A percentile compares a stretch with the other conserved stretches of the same genome.
phyloP scores from a whole-genome alignment of 2,329 filamentous ascomycete species.

The Escovopsis sp. region DNA sequence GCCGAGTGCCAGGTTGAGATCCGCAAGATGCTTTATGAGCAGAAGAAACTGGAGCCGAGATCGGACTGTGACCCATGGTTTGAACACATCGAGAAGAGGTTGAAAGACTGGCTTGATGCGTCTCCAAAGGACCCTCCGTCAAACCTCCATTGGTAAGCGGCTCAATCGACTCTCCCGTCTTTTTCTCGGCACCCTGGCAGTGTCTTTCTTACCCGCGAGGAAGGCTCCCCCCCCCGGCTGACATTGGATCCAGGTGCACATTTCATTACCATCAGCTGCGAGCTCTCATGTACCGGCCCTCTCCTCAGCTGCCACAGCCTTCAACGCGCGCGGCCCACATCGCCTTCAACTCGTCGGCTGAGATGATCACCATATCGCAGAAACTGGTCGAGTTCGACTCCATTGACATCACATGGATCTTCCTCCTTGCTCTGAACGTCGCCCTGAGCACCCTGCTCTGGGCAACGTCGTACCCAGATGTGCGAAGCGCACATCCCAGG shows the following conservation, averaged over 20 bases:
- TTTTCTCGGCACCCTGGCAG: too few relatives aligned
- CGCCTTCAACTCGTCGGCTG: constrained; percentile 71
- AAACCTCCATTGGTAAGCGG: too few relatives aligned
- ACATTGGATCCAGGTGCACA: constrained; percentile 39
- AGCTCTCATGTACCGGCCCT: constrained; percentile 76
- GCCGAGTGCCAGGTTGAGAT: constrained; percentile 78
- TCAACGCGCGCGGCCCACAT: constrained; percentile 62
- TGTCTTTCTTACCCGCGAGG: neutral
- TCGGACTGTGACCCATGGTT: constrained; percentile 84
- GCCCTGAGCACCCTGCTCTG: constrained; percentile 83
- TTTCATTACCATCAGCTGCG: constrained; percentile 75
- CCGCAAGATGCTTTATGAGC: constrained; percentile 70
- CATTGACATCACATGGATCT: constrained; percentile 87
- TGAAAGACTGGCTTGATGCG: constrained; percentile 65
- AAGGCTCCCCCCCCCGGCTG: neutral
- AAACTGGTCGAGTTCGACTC: constrained; percentile 63
- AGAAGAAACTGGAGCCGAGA: constrained; percentile 60
- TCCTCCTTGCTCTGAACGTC: constrained; percentile 80
- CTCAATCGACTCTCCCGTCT: too few relatives aligned
- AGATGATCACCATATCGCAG: constrained; percentile 67
- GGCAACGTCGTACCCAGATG: constrained; percentile 75
- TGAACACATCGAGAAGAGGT: constrained; percentile 58
- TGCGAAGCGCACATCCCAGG: constrained; percentile 56
- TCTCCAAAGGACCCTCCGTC: constrained; percentile 54
- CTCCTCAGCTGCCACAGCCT: constrained; percentile 79